These are phyloP conservation scores for Hyaloperonospora arabidopsidis DNA, from an alignment of 352 stramenopile genomes.

Conservation along the genomic window DNA sequence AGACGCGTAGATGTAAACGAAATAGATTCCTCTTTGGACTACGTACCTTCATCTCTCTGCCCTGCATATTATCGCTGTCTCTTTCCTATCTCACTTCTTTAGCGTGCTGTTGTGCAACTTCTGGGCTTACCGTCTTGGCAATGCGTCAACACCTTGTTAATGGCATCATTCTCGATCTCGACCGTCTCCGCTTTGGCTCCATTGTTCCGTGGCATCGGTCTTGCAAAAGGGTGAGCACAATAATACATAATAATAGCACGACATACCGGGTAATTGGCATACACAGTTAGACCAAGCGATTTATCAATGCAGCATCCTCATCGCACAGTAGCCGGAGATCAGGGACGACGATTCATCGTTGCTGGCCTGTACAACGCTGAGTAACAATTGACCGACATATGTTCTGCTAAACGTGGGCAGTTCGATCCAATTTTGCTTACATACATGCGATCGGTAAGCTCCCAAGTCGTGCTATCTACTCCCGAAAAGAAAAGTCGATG, in stretches of 20 bases:
- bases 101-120: conserved; percentile 48
- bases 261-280: conserved; percentile 15
- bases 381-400: not conserved
- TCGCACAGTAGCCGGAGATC: conserved; percentile 16
- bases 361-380: not conserved
- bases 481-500: conserved; percentile 76
- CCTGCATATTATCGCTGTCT: too few relatives aligned
- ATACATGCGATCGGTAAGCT: not conserved
- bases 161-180: too few relatives aligned
- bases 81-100: conserved; percentile 10
- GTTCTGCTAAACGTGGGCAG: conserved; percentile 4
- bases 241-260: conserved; percentile 16
- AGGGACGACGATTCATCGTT: conserved; percentile 12
- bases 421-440: conserved; percentile 10
- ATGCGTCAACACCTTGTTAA: conserved; percentile 1
- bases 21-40: too few relatives aligned
- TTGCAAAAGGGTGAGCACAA: not conserved
- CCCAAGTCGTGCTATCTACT: conserved; percentile 20
- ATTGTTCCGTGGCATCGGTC: too few relatives aligned
- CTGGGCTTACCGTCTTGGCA: conserved; percentile 32
- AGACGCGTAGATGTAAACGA: too few relatives aligned
- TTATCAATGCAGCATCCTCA: conserved; percentile 11
- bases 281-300: conserved; percentile 14
- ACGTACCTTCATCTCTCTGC: too few relatives aligned
- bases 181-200: too few relatives aligned